Base-by-base conservation (phyloP, 495 filamentous ascomycete species). In the Neurospora intermedia region DNA sequence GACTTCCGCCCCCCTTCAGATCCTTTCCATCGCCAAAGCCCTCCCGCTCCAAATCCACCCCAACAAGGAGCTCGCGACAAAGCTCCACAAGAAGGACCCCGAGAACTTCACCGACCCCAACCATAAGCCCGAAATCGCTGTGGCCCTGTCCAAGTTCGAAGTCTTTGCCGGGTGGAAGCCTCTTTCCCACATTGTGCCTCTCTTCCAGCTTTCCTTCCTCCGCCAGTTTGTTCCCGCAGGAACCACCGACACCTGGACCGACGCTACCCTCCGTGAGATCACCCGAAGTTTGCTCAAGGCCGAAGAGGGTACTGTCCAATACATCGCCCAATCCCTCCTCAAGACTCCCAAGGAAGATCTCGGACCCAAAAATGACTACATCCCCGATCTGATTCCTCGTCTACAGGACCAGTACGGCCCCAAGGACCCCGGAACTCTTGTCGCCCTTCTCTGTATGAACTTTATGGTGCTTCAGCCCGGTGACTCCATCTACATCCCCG, bases 41-140 rank as follows among this genome's bases (percentile, higher is more conserved):
- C 87, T 96, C 0, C 92, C 91, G 1, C 85, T 96, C n/a, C 93
- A 96, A 78, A 87, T 94, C 40, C 92, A 94, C 74, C 93, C 91
- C 11, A 84, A 93, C 81, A 91, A 90, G 73, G 79, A 83, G 3
- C 86, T 95, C 7, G 87, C 92, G 0, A 78, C 82, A 15, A 83
- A 89, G 74, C 83, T 94, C 4, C 89, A 93, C 81, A 76, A 85
- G 72, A 72, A 88, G 75, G 87, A 93, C 74, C 89, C 91, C 0
- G 78, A 88, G 11, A 85, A 87, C 70, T 94, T 91, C 78, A 87
- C 87, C 9, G 92, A 96, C 74, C 81, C 85, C 20, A 95, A 94
- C 79, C 91, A 94, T 81, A 94, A 95, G 79, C 92, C 92, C 2
- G 92, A 96, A 77, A 94, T 95, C 42, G 92, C 92, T 6, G 83